Base-by-base conservation (phyloP, 331 rosid genomes). In the Cydonia oblonga region DNA sequence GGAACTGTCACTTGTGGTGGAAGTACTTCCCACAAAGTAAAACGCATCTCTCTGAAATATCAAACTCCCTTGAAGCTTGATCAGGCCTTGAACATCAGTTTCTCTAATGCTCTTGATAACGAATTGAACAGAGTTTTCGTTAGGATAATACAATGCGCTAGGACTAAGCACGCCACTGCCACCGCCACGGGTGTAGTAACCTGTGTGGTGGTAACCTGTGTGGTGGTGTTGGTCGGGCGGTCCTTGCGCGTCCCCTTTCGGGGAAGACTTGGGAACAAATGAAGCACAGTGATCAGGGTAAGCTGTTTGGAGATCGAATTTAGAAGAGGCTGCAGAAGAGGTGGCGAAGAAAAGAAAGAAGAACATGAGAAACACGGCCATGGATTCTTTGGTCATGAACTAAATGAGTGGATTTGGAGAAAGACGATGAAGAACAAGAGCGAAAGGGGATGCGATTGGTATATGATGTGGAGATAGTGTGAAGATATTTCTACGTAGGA, bases 241-340 rank as follows among this genome's bases (percentile, higher is more conserved):
- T 29, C 24, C 18, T 22, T 32, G 0, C 16, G 2, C 0, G 32
- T n/a, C 1, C 9, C 0, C 32, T 5, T 14, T 65, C 20, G 62
- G 38, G 53, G 68, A 13, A 49, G 86, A 44, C 35, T 54, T 52
- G 16, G 81, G 89, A 71, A 87, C 79, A 2, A 75, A 9, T 9
- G 85, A 78, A 58, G 78, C 74, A 69, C 89, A 87, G 46, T 85
- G 84, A 5, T 78, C 75, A 7, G 74, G 42, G 68, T 85, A 83
- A 25, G 73, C n/a, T 69, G 25, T 8, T 53, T 53, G 67, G n/a
- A 5, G 29, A 15, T 26, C 29, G 65, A 26, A 60, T 24, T 26
- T 24, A 15, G 35, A 60, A 57, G 82, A 62, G 61, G 74, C 71
- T 9, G 32, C 7, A 70, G 65, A 61, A 44, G 76, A 60, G 74